Evolutionary conservation across 1,284 basidiomycete genomes (phyloP).

Genomic region (Hortiboletus rubellus): DNA sequence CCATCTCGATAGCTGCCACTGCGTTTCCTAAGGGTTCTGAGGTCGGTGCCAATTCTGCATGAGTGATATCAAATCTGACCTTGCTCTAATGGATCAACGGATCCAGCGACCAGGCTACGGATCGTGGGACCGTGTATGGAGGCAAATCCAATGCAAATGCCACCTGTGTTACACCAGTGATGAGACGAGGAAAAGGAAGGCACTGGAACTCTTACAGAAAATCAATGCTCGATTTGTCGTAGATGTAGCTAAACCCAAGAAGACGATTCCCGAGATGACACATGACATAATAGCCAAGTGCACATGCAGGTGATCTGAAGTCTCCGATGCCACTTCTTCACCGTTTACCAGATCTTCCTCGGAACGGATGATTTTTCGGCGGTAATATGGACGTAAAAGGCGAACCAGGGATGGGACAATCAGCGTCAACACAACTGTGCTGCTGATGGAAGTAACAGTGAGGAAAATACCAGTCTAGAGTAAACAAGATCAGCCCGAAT

Average conservation of each 20-base stretch:
- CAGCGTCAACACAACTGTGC: conserved; percentile 14
- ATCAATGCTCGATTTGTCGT: conserved; percentile 10
- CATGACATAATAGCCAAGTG: conserved; percentile 30
- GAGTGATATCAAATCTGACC: conserved; percentile 15
- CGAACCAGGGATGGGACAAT: conserved; percentile 21
- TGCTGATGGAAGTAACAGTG: conserved; percentile 10
- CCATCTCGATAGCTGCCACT: conserved; percentile 35
- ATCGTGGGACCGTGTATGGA: conserved; percentile 21
- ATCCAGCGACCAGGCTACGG: conserved; percentile 32
- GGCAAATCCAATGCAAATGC: conserved; percentile 21
- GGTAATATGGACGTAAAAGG: conserved; percentile 24
- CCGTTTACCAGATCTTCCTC: neutral
- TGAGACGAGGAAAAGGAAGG: neutral
- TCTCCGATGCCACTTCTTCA: conserved; percentile 10
- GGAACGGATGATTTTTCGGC: neutral
- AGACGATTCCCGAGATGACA: conserved; percentile 15
- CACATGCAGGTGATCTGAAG: conserved; percentile 34
- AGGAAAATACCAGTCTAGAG: conserved; percentile 30
- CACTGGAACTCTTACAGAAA: conserved; percentile 10
- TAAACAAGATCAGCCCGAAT: conserved; percentile 3
- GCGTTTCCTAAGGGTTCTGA: conserved; percentile 29
- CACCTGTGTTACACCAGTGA: conserved; percentile 14
- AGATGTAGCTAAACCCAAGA: conserved; percentile 20
- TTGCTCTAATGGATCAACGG: conserved; percentile 36
- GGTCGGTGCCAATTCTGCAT: neutral